Evolutionary conservation across 257 asterid species (phyloP), one percentile per base, ranked within the genome.

Genomic region (Striga asiatica): DNA sequence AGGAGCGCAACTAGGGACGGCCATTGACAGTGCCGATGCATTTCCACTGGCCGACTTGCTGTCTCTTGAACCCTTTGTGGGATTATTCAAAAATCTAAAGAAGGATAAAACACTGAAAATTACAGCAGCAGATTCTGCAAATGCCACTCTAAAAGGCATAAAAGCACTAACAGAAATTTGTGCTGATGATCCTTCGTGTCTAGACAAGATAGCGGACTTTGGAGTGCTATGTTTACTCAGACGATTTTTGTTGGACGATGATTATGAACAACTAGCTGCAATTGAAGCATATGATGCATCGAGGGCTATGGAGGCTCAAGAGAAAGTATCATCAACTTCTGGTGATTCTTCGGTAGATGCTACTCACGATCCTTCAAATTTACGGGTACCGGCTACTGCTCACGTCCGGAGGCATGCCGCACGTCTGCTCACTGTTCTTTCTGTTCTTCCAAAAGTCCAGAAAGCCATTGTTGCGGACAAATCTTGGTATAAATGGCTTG

Each of bases 251-350:
- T 71, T 92, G 65, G 95, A 84, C 66, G 98, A 92, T 73, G 98
- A 92, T 78, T 92, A 78, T 68, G 98, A 92, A 68, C 97, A 88
- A 64, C 80, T 92, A 50, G 89, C 98, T 74, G 98, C 97, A 25
- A 76, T 92, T 60, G 97, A 92, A 84, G 98, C 97, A 41, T 92
- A 92, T 74, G 95, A 88, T 74, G 98, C 94, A 62, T 88, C 98
- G 8, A 81, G 94, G 48, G 86, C 81, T 47, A 68, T 65, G 13
- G 95, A 88, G 64, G 77, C 83, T 22, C 88, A 75, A 61, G 86
- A 88, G 58, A 71, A 76, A 52, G 65, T 19, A 11, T 62, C 81
- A 37, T 62, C 83, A 31, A 78, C 74, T 48, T 50, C 83, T 22
- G 78, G 76, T 53, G 84, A 78, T 64, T 64, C 84, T 66, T 73